Conservation (phyloP, 768 basidiomycete genomes). For the Mycena albidolilacea region DNA sequence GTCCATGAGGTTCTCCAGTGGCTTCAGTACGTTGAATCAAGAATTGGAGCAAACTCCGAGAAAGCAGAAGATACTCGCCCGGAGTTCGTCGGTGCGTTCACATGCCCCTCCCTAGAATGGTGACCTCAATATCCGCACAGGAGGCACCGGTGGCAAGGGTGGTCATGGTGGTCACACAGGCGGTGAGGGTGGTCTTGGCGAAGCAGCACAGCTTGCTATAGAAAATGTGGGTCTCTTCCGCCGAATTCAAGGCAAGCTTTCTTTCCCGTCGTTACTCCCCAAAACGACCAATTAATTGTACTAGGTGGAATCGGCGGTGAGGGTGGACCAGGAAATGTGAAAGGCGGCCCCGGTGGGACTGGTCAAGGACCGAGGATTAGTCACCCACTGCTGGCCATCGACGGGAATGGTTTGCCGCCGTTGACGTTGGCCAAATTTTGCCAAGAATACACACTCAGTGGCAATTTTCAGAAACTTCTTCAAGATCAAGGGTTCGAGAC, state of each 20-base stretch:
- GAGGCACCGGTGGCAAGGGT: not conserved
- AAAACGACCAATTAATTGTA: not conserved
- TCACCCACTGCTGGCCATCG: not conserved
- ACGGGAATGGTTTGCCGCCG: not conserved
- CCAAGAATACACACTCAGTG: too few species aligned
- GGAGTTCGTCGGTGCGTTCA: not conserved
- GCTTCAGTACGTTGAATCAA: not conserved
- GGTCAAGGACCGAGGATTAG: conserved; percentile 6
- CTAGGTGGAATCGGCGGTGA: not conserved
- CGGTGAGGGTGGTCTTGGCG: conserved; percentile 16
- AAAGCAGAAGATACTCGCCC: not conserved
- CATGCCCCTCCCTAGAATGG: not conserved
- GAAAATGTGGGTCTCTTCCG: not conserved
- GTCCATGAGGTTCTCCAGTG: not conserved
- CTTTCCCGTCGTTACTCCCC: not conserved
- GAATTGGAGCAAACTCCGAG: not conserved
- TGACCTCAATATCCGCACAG: not conserved
- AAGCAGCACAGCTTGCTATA: conserved; percentile 7
- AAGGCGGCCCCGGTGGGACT: conserved; percentile 7
- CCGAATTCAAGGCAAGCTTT: not conserved
- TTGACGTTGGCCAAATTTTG: not conserved
- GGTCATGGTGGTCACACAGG: not conserved
- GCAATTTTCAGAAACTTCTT: too few species aligned
- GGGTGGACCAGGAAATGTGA: not conserved
- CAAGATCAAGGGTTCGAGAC: too few species aligned